Base-by-base conservation (phyloP, 2,329 filamentous ascomycete species). In the Cladosporium austrohemisphaericum region DNA sequence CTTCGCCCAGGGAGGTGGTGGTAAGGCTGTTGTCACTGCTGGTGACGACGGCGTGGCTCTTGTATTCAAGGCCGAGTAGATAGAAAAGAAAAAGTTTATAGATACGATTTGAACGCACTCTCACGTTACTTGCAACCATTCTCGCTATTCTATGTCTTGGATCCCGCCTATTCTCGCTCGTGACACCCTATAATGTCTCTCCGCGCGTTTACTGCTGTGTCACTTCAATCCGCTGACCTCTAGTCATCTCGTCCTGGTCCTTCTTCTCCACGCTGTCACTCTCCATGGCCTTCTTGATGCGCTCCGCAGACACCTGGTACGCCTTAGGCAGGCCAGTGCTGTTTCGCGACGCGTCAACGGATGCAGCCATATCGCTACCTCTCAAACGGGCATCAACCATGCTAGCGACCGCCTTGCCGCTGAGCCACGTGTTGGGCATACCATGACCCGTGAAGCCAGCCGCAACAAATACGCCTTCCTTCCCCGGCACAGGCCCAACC, bases 1-100 rank as follows among this genome's bases (percentile, higher is more conserved):
- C 0, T 98, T 97, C 65, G 91, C 95, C 45, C 90, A 96, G 69
- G 76, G 75, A 2, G 83, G 84, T 5, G 77, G 84, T 65, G 88
- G 88, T 0, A 80, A 83, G 67, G 77, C 83, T 56, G 75, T 97
- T 41, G 79, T 95, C 4, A 97, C 93, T 5, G 93, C 90, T 2
- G 93, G 93, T 19, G 93, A 98, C 71, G 93, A 98, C 65, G 78
- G 80, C 5, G 67, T 88, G 20, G 74, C 81, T 22, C 66, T 88
- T 60, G 79, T 88, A 1, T 88, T 88, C 65, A 80, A 85, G 33
- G 50, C 55, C 13, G 53, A 50, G 25, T 56, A 47, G 44, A 23
- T 10, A 22, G n/a, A 22, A 13, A 31, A 28, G 31, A 19, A 22
- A 13, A 31, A 28, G 31, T n/a, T 26, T 26, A 26, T 26, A 26